Evolutionary conservation across 2,329 filamentous ascomycete genomes (phyloP).

Genomic region (Aspergillus sp.): DNA sequence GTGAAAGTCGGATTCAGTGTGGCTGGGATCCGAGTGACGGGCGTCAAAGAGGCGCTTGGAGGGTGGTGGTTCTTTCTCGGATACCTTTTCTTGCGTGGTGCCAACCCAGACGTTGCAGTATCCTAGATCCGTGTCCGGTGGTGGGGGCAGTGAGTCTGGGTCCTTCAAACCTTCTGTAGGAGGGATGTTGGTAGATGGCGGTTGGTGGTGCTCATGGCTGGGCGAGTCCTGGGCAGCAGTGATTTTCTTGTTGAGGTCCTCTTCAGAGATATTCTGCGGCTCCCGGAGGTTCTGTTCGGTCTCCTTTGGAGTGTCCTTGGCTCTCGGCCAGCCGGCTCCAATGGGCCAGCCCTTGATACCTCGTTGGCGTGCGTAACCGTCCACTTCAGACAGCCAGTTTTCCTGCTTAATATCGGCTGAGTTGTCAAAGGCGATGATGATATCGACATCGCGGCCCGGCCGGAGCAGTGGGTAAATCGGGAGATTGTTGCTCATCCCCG

Average conservation of each 20-base stretch:
- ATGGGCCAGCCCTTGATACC: constrained; percentile 93
- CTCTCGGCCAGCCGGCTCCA: constrained; percentile 87
- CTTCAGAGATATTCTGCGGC: constrained; percentile 61
- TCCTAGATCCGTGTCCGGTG: constrained; percentile 59
- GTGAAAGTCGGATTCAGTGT: constrained; percentile 64
- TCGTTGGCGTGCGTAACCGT: constrained; percentile 87
- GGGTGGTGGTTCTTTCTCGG: constrained; percentile 53
- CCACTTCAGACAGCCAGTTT: constrained; percentile 91
- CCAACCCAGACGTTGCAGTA: constrained; percentile 98
- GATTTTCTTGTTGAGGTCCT: constrained; percentile 65
- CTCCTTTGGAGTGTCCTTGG: constrained; percentile 57
- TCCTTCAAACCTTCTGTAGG: constrained; percentile 44
- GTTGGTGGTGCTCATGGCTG: constrained; percentile 33
- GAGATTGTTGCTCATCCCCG: constrained; percentile 97
- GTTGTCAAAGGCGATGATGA: constrained; percentile 90
- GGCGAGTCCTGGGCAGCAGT: constrained; percentile 53
- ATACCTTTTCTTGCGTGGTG: constrained; percentile 69
- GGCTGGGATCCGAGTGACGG: constrained; percentile 58
- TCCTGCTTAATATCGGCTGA: constrained; percentile 90
- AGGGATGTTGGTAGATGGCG: constrained; percentile 28
- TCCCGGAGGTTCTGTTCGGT: constrained; percentile 65
- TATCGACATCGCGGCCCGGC: constrained; percentile 82
- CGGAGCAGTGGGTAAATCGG: constrained; percentile 92
- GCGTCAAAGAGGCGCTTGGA: constrained; percentile 51
- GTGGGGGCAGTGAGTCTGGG: constrained; percentile 36